Evolutionary conservation across 2,329 filamentous ascomycete species (phyloP), one percentile per base, ranked within the genome.

Genomic region (Karstenula rhodostoma): DNA sequence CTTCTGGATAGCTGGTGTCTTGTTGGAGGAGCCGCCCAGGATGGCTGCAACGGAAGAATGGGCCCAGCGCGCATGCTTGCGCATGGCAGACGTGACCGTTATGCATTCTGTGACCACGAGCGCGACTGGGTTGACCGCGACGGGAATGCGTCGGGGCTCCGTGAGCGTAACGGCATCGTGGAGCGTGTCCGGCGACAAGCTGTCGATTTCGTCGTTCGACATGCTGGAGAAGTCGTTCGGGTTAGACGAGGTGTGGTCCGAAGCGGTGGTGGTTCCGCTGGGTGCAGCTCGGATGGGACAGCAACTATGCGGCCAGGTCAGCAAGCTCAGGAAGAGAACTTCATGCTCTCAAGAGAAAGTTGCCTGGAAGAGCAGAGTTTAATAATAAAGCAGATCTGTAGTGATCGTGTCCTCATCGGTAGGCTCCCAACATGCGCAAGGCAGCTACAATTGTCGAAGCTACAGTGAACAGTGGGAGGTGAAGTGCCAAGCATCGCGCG

Each of bases 71-170:
- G 93, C 91, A 86, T 97, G 90, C 82, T 99, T 99, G 74, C 96
- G 94, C 86, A 99, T 97, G 62, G 94, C 93, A 64, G 94, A 97
- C 15, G 95, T 98, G 81, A 99, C 94, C 48, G 94, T 94, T 76
- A 98, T 98, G 79, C 95, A 99, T 89, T 99, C 95, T 79, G 94
- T 97, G 65, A 96, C 97, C 67, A 99, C 93, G 71, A 99, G 84
- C 51, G 93, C 94, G 59, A 97, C 90, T 1, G 94, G 93, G 73
- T 97, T 92, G 67, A 97, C 90, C 46, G 94, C 92, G 64, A 97
- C 92, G 35, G 91, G 87, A 33, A 94, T 79, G 57, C 73, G 72
- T 48, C 72, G 74, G 33, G 66, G 61, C 47, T 66, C 67, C 27
- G 69, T 47, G 60, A 54, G 70, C 33, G 65, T 56, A 35, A 66